phyloP scores from a whole-genome alignment of 164 flowering plant genomes.

The Dillenia turbinata region DNA sequence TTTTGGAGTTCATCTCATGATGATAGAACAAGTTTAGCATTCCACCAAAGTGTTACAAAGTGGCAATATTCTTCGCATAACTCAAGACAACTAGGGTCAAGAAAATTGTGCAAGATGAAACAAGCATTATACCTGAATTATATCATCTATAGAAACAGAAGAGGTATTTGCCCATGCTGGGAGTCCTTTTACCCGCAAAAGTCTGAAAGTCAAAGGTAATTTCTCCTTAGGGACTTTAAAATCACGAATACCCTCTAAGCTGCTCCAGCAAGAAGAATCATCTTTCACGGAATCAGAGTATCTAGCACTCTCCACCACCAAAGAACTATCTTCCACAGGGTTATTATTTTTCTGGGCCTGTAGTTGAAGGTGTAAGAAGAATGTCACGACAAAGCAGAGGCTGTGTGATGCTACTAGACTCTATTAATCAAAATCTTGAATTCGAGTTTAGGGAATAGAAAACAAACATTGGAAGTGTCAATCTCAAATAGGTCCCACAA shows the following conservation, averaged over 20 bases:
- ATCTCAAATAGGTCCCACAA: too few relatives aligned
- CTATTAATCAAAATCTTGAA: too few relatives aligned
- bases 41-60: too few relatives aligned
- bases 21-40: too few relatives aligned
- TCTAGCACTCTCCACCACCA: conserved; percentile 6
- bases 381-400: neutral
- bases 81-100: too few relatives aligned
- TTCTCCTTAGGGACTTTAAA: conserved; percentile 46
- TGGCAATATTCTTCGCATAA: too few relatives aligned
- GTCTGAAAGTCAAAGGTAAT: conserved; percentile 64
- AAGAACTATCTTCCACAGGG: conserved; percentile 8
- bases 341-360: conserved; percentile 21
- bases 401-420: too few relatives aligned
- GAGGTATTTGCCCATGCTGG: conserved; percentile 93
- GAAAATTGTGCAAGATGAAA: neutral
- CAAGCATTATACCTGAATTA: conserved; percentile 56
- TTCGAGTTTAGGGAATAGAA: too few relatives aligned
- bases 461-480: too few relatives aligned
- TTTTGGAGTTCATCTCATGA: too few relatives aligned
- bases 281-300: conserved; percentile 12
- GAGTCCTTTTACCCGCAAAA: conserved; percentile 69
- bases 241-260: conserved; percentile 49
- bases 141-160: conserved; percentile 71
- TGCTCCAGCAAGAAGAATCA: conserved; percentile 3
- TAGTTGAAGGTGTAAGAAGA: conserved; percentile 4